phyloP scores from a whole-genome alignment of 2,329 filamentous ascomycete species.

The Nemania abortiva region DNA sequence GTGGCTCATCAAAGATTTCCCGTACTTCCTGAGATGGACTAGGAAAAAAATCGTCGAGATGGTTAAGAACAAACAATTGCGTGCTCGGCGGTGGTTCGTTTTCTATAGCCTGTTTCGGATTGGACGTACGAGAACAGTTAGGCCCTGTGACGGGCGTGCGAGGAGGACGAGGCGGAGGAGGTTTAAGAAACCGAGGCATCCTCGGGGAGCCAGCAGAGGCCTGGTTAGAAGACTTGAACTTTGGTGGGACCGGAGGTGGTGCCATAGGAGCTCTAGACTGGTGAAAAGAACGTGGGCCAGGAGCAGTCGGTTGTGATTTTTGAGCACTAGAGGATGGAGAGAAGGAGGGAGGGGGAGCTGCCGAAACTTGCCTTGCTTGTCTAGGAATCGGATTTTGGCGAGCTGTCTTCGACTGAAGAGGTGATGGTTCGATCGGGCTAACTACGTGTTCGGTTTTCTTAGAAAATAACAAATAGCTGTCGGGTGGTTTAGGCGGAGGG shows the following conservation, averaged over 20 bases:
- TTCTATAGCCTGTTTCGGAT: constrained; percentile 30
- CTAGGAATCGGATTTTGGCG: neutral
- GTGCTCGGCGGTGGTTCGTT: constrained; percentile 57
- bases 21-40: constrained; percentile 67
- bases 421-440: neutral
- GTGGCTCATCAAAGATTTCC: constrained; percentile 61
- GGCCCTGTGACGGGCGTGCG: constrained; percentile 5
- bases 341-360: neutral
- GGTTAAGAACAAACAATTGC: constrained; percentile 63
- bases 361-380: constrained; percentile 2
- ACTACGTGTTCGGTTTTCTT: constrained; percentile 4
- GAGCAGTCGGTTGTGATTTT: constrained; percentile 18
- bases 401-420: constrained; percentile 2
- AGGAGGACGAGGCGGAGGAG: constrained; percentile 29
- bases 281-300: constrained; percentile 32
- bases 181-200: constrained; percentile 43
- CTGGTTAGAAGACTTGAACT: constrained; percentile 40
- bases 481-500: constrained; percentile 26
- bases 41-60: constrained; percentile 67
- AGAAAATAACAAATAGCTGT: neutral
- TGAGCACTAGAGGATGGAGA: constrained; percentile 18
- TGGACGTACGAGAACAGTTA: constrained; percentile 16
- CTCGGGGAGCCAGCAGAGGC: constrained; percentile 22
- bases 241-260: constrained; percentile 46
- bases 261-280: constrained; percentile 44